These are phyloP conservation scores for Crithidia bombi DNA, from an alignment of 208 protist species.

Conservation along the genomic window DNA sequence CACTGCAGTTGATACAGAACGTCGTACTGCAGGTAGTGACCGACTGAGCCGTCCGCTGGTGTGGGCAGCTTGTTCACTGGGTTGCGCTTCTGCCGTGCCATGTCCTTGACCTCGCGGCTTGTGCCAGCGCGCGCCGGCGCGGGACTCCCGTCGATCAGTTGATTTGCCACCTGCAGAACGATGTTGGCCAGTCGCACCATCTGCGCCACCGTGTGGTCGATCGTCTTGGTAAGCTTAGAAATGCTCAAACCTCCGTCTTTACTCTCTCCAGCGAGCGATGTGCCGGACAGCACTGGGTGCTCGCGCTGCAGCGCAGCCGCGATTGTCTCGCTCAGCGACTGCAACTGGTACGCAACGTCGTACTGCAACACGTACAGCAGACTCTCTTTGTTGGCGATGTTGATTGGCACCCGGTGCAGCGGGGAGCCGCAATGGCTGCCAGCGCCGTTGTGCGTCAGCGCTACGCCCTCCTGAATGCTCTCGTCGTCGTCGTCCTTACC, in stretches of 20 bases:
- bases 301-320: slow-evolving; percentile 71
- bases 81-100: slow-evolving; percentile 47
- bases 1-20: slow-evolving; percentile 89
- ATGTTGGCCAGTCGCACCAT: slow-evolving; percentile 76
- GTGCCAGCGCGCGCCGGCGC: slow-evolving; percentile 30
- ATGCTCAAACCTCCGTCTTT: slow-evolving; percentile 39
- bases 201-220: slow-evolving; percentile 39
- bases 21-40: slow-evolving; percentile 75
- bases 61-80: slow-evolving; percentile 71
- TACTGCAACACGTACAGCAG: slow-evolving; percentile 80
- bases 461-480: background rate
- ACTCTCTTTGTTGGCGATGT: slow-evolving; percentile 47
- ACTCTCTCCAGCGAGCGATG: slow-evolving; percentile 27
- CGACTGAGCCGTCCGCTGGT: slow-evolving; percentile 56
- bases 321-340: slow-evolving; percentile 71
- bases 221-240: slow-evolving; percentile 28
- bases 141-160: slow-evolving; percentile 53
- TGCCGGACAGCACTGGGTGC: slow-evolving; percentile 46
- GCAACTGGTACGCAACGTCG: slow-evolving; percentile 85
- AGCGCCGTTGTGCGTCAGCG: background rate
- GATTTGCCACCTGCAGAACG: slow-evolving; percentile 75
- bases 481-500: background rate
- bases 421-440: background rate
- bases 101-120: slow-evolving; percentile 41
- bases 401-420: background rate